These are phyloP conservation scores for Plasmodium gaboni DNA, from an alignment of 169 alveolate species.

Conservation along the genomic window DNA sequence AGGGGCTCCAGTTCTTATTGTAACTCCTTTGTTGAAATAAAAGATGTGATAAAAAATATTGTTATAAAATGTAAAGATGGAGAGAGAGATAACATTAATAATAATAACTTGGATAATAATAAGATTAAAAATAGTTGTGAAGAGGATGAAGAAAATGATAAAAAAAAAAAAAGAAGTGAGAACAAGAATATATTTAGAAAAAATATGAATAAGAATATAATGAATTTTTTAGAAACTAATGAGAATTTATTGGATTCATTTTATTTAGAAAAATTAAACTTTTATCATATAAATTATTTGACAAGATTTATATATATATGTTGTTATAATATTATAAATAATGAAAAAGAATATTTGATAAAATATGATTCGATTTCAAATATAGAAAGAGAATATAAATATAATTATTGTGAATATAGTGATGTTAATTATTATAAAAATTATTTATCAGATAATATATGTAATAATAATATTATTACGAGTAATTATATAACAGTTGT, in stretches of 20 bases:
- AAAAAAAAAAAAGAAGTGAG: background rate
- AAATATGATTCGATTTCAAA: conserved; percentile 28
- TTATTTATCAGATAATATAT: conserved; percentile 5
- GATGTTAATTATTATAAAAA: conserved; percentile 15
- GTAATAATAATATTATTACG: background rate
- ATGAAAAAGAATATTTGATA: conserved; percentile 16
- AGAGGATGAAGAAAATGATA: background rate
- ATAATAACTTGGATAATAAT: background rate
- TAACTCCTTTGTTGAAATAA: too few relatives aligned
- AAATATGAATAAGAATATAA: background rate
- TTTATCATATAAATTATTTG: background rate
- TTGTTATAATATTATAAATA: conserved; percentile 35
- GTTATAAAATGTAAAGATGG: too few relatives aligned
- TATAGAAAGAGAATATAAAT: background rate
- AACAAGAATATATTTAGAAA: background rate
- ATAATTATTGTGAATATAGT: conserved; percentile 31
- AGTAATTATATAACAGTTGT: conserved; percentile 17
- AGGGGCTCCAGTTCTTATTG: background rate
- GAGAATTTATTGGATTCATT: background rate
- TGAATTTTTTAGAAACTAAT: conserved; percentile 5
- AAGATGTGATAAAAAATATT: too few relatives aligned
- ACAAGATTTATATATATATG: conserved; percentile 15
- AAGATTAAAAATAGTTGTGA: background rate
- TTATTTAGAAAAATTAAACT: conserved; percentile 7
- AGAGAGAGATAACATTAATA: background rate